A percentile compares a stretch with the other conserved stretches of the same genome.
Evolutionary conservation across 139 green algal genomes (phyloP).

Genomic region (Tetraselmis striata): DNA sequence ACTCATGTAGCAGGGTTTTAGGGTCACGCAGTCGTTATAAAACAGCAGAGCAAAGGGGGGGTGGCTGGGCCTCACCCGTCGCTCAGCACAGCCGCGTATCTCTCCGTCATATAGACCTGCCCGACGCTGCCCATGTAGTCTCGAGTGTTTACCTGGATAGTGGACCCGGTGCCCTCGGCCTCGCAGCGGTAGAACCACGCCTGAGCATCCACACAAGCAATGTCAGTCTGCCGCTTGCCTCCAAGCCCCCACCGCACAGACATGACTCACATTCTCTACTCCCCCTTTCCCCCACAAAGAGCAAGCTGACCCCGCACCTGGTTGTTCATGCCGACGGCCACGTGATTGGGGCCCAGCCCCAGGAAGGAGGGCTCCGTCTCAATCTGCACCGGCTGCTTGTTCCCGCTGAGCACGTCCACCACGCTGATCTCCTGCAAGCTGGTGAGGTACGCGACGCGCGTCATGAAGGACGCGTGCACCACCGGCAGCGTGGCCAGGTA

Average conservation of each 20-base stretch:
- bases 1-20: no score
- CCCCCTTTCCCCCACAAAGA: no score
- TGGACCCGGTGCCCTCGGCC: slow-evolving; percentile 11
- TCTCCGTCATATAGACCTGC: slow-evolving; percentile 41
- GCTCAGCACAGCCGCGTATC: slow-evolving; percentile 43
- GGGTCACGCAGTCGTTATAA: no score
- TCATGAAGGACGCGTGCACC: slow-evolving; percentile 40
- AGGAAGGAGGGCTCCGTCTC: slow-evolving; percentile 60
- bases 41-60: no score
- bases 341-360: slow-evolving; percentile 52
- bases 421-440: slow-evolving; percentile 61
- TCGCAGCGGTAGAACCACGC: slow-evolving; percentile 55
- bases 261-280: no score
- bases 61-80: slow-evolving; percentile 38
- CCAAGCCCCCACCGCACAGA: background rate
- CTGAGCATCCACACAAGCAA: no score
- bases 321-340: slow-evolving; percentile 67
- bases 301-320: no score
- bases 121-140: slow-evolving; percentile 56
- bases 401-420: slow-evolving; percentile 32
- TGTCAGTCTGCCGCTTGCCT: no score
- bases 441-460: slow-evolving; percentile 43
- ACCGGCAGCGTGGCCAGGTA: slow-evolving; percentile 59
- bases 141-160: slow-evolving; percentile 31
- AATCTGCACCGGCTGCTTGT: slow-evolving; percentile 30